phyloP scores from a whole-genome alignment of 768 basidiomycete genomes.

The Dentipellis sp. region DNA sequence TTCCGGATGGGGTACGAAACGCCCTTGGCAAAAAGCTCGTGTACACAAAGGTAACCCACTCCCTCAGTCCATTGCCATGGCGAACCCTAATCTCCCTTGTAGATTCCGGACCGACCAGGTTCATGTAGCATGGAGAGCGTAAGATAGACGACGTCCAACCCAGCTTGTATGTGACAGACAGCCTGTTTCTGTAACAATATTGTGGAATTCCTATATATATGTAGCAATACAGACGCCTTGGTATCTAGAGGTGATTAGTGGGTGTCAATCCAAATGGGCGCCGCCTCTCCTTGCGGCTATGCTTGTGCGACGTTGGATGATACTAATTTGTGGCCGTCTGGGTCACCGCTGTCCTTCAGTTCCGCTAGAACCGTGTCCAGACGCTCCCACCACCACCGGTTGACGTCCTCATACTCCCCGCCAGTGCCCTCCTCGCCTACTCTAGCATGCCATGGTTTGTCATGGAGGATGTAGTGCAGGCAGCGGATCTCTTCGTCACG shows the following conservation, averaged over 20 bases:
- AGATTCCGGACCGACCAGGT: conserved; percentile 96
- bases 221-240: not conserved
- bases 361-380: conserved; percentile 34
- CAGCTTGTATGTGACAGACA: not conserved
- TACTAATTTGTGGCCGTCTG: conserved; percentile 42
- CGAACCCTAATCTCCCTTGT: not conserved
- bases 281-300: not conserved
- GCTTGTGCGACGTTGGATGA: conserved; percentile 34
- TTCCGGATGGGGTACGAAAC: conserved; percentile 87
- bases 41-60: conserved; percentile 72
- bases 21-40: conserved; percentile 68
- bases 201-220: not conserved
- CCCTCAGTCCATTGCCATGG: conserved; percentile 1
- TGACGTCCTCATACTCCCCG: conserved; percentile 42
- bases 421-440: conserved; percentile 29
- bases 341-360: conserved; percentile 31
- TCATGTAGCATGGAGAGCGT: conserved; percentile 80
- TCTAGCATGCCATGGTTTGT: conserved; percentile 78
- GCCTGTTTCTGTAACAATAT: not conserved
- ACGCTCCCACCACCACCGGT: conserved; percentile 78
- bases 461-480: conserved; percentile 77
- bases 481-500: conserved; percentile 77
- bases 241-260: not conserved
- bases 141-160: conserved; percentile 7
- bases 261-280: conserved; percentile 2